Conservation (phyloP, 192 early-diverging fungal genomes). For the Dissophora ornata region DNA sequence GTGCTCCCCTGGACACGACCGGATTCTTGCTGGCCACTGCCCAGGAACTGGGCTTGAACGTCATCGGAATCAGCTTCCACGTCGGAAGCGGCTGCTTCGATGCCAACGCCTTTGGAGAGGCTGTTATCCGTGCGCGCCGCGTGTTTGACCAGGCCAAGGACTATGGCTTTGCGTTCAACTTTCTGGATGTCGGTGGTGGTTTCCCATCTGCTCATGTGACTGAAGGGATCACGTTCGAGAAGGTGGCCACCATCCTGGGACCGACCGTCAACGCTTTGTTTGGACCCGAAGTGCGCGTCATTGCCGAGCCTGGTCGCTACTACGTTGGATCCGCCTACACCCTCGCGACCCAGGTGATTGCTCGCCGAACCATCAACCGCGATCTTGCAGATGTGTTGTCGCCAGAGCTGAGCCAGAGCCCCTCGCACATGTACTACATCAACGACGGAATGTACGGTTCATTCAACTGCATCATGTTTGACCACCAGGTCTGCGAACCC, state of each 20-base stretch:
- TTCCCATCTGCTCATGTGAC: slow-evolving; percentile 87
- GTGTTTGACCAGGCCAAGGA: slow-evolving; percentile 89
- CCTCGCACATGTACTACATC: slow-evolving; percentile 81
- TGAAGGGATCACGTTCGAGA: slow-evolving; percentile 84
- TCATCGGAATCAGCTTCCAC: slow-evolving; percentile 95
- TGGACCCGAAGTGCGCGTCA: slow-evolving; percentile 86
- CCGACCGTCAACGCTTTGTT: slow-evolving; percentile 85
- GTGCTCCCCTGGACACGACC: slow-evolving; percentile 81
- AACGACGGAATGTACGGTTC: slow-evolving; percentile 99
- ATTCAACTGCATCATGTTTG: slow-evolving; percentile 99
- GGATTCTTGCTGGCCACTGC: slow-evolving; percentile 78
- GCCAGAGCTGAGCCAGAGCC: not conserved
- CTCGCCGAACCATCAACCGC: slow-evolving; percentile 74
- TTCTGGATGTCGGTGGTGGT: slow-evolving; percentile 94
- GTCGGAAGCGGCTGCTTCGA: slow-evolving; percentile 96
- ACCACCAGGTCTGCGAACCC: slow-evolving; percentile 85
- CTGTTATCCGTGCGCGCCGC: slow-evolving; percentile 82
- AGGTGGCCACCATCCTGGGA: slow-evolving; percentile 82
- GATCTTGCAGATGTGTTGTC: not conserved
- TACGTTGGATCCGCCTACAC: slow-evolving; percentile 95
- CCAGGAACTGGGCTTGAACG: slow-evolving; percentile 80
- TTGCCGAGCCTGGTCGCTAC: slow-evolving; percentile 98
- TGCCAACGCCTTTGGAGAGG: slow-evolving; percentile 89
- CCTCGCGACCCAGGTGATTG: slow-evolving; percentile 92
- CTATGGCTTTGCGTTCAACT: slow-evolving; percentile 77